Conservation (phyloP, 2,329 filamentous ascomycete species). For the Fusarium denticulatum region DNA sequence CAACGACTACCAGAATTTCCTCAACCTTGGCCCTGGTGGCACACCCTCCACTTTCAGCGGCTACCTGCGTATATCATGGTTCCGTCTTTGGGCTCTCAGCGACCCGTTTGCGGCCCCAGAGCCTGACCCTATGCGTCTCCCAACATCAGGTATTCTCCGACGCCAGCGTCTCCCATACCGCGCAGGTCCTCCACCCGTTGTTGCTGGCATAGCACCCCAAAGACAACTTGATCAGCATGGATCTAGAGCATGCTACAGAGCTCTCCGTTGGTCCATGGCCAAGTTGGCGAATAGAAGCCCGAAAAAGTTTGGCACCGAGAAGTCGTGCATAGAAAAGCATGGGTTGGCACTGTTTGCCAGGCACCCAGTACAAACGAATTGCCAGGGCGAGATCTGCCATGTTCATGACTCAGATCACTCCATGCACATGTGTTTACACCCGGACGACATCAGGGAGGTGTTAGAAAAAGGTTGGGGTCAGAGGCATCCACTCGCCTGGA, state of each 20-base stretch:
- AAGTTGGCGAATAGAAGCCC: slow-evolving; percentile 59
- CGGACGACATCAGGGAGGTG: slow-evolving; percentile 77
- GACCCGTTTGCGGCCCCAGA: slow-evolving; percentile 72
- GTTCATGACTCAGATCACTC: slow-evolving; percentile 80
- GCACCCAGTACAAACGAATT: slow-evolving; percentile 73
- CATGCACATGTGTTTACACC: slow-evolving; percentile 83
- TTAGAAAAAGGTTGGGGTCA: slow-evolving; percentile 84
- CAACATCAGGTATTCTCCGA: slow-evolving; percentile 68
- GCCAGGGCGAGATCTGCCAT: slow-evolving; percentile 84
- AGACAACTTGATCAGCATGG: slow-evolving; percentile 78
- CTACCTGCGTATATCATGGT: slow-evolving; percentile 77
- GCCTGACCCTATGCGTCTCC: slow-evolving; percentile 61
- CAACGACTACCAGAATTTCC: slow-evolving; percentile 79
- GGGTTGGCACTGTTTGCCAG: slow-evolving; percentile 78
- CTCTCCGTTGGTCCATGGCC: slow-evolving; percentile 63
- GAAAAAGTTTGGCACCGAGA: slow-evolving; percentile 66
- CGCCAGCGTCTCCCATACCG: slow-evolving; percentile 66
- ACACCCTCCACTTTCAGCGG: slow-evolving; percentile 78
- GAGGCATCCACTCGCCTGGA: slow-evolving; percentile 72
- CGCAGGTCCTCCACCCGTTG: slow-evolving; percentile 69
- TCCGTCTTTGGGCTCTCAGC: slow-evolving; percentile 76
- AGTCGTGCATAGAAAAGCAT: slow-evolving; percentile 84
- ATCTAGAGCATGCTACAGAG: slow-evolving; percentile 61
- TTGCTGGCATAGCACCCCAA: slow-evolving; percentile 83
- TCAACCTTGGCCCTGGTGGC: slow-evolving; percentile 81